A percentile compares a stretch with the other conserved stretches of the same genome.
phyloP scores from a whole-genome alignment of 345 rosid species.

The Rhizophora apiculata region DNA sequence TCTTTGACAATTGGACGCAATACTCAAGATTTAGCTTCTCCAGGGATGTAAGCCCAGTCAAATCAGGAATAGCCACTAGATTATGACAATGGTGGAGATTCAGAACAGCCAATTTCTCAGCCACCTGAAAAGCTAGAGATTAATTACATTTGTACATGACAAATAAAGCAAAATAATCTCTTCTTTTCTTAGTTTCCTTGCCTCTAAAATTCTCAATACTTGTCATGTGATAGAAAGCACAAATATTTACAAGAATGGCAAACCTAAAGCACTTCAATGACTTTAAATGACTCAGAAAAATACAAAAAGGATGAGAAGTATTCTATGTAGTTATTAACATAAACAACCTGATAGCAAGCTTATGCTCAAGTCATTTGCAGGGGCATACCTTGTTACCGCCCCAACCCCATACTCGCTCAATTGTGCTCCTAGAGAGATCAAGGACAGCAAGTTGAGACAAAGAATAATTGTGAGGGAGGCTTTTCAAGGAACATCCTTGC shows the following conservation, averaged over 20 bases:
- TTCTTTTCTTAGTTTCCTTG: too few relatives aligned
- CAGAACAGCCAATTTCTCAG: slow-evolving; percentile 42
- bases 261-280: not conserved
- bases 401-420: slow-evolving; percentile 35
- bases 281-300: not conserved
- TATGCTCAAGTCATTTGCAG: not conserved
- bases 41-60: slow-evolving; percentile 30
- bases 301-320: too few relatives aligned
- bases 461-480: slow-evolving; percentile 40
- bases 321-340: too few relatives aligned
- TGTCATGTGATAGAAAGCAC: too few relatives aligned
- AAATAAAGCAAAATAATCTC: too few relatives aligned
- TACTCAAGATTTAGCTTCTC: slow-evolving; percentile 42
- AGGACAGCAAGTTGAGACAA: slow-evolving; percentile 52
- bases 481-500: slow-evolving; percentile 53
- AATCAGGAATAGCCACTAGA: slow-evolving; percentile 40
- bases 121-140: slow-evolving; percentile 23
- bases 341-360: not conserved
- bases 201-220: not conserved
- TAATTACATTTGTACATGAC: not conserved
- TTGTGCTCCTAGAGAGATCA: slow-evolving; percentile 62
- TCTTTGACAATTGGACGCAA: slow-evolving; percentile 28
- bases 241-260: not conserved
- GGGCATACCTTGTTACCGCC: slow-evolving; percentile 25
- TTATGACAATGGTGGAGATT: slow-evolving; percentile 36